A percentile compares a stretch with the other conserved stretches of the same genome.
phyloP scores from a whole-genome alignment of 73 alveolate species.

The Blepharisma japonicum region DNA sequence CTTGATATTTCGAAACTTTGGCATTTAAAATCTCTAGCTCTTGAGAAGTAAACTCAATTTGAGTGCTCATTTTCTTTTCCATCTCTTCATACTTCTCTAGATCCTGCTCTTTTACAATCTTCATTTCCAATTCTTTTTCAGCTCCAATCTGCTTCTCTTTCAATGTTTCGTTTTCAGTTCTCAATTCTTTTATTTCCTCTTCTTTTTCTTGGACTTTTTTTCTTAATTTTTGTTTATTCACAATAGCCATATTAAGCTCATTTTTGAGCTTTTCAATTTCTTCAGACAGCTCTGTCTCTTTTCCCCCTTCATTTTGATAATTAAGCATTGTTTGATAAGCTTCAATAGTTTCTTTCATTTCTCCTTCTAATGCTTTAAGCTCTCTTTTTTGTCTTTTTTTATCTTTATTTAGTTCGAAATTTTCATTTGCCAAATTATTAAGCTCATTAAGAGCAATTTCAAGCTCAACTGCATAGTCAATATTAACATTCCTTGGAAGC shows the following conservation, averaged over 20 bases:
- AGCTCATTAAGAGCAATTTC: not conserved
- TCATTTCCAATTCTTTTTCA: not conserved
- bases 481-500: not conserved
- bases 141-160: not conserved
- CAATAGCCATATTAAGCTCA: not conserved
- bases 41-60: not conserved
- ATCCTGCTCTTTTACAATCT: not conserved
- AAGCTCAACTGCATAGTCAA: not conserved
- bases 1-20: not conserved
- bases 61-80: not conserved
- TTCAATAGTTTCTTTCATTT: not conserved
- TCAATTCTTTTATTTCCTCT: not conserved
- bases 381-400: not conserved
- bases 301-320: not conserved
- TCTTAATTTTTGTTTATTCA: not conserved
- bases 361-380: not conserved
- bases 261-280: not conserved
- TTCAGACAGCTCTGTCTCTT: not conserved
- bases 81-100: not conserved
- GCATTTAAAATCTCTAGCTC: slow-evolving; percentile 20
- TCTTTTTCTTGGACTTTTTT: not conserved
- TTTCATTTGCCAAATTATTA: not conserved
- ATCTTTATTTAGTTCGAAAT: not conserved
- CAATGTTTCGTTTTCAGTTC: not conserved
- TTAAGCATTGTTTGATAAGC: not conserved